phyloP scores from a whole-genome alignment of 2,329 filamentous ascomycete species.

The Pseudogymnoascus sp. region DNA sequence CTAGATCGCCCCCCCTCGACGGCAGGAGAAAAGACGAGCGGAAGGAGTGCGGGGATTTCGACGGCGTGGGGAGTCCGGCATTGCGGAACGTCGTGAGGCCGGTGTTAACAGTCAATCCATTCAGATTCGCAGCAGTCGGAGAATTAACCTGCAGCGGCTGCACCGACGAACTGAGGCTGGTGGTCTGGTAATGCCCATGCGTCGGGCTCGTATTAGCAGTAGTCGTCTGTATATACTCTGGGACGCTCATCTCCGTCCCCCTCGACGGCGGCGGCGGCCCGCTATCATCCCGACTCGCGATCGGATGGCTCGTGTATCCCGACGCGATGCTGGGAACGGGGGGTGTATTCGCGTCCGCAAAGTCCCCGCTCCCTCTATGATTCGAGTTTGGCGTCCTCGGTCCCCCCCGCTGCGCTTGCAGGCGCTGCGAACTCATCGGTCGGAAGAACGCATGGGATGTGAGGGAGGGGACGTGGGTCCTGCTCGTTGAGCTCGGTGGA shows the following conservation, averaged over 20 bases:
- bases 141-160: conserved; percentile 52
- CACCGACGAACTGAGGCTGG: conserved; percentile 70
- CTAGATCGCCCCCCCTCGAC: conserved; percentile 42
- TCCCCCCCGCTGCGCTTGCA: conserved; percentile 78
- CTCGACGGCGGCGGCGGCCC: conserved; percentile 60
- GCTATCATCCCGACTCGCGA: conserved; percentile 41
- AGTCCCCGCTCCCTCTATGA: conserved; percentile 30
- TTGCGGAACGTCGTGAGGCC: conserved; percentile 50
- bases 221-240: conserved; percentile 41
- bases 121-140: conserved; percentile 18
- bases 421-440: conserved; percentile 91
- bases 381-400: conserved; percentile 36
- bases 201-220: conserved; percentile 71
- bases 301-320: conserved; percentile 49
- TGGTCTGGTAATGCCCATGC: conserved; percentile 45
- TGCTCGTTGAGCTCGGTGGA: conserved; percentile 62
- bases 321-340: conserved; percentile 36
- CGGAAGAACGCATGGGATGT: conserved; percentile 88
- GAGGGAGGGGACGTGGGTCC: conserved; percentile 83
- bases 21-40: conserved; percentile 66
- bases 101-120: conserved; percentile 50
- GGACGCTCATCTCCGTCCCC: conserved; percentile 74
- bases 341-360: conserved; percentile 37
- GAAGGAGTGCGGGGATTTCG: conserved; percentile 69
- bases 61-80: conserved; percentile 49